A percentile compares a stretch with the other conserved stretches of the same genome.
phyloP scores from a whole-genome alignment of 495 filamentous ascomycete species.

The Usnea hakonensis region DNA sequence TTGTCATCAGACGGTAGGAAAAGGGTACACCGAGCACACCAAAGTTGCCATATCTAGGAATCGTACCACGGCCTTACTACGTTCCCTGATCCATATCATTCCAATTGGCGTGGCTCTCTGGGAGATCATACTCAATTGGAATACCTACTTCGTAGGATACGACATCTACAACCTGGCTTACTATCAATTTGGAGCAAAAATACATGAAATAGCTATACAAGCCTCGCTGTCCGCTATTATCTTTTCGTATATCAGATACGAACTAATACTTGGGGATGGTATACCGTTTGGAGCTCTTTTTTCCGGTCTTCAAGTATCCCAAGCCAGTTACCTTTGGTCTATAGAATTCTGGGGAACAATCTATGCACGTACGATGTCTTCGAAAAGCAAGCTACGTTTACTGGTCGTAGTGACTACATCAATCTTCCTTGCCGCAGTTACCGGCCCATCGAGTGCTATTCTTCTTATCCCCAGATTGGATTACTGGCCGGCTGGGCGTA shows the following conservation, averaged over 20 bases:
- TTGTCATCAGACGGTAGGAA: conserved; percentile 1
- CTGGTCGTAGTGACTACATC: conserved; percentile 1
- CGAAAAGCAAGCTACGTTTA: background rate
- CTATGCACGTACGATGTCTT: background rate
- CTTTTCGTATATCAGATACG: conserved; percentile 16
- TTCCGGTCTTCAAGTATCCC: conserved; percentile 20
- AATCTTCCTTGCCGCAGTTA: conserved; percentile 14
- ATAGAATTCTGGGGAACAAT: conserved; percentile 23
- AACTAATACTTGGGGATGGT: conserved; percentile 12
- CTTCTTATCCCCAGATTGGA: conserved; percentile 20
- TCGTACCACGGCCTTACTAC: conserved; percentile 6
- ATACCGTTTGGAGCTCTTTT: conserved; percentile 24
- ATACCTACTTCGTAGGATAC: conserved; percentile 15
- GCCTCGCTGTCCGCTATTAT: conserved; percentile 22
- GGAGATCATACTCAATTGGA: conserved; percentile 20
- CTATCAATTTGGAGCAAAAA: conserved; percentile 23
- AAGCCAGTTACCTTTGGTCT: no score
- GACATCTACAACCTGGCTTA: conserved; percentile 16
- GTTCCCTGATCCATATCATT: conserved; percentile 12
- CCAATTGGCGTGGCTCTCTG: conserved; percentile 15
- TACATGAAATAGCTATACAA: conserved; percentile 25
- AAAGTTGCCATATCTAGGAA: conserved; percentile 15
- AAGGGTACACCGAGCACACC: conserved; percentile 7
- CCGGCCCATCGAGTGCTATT: conserved; percentile 24
- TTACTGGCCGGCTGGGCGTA: conserved; percentile 23